Percentiles rank a stretch among this genome's conserved stretches.
These are phyloP conservation scores for Extremus antarcticus DNA, from an alignment of 495 filamentous ascomycete species.

Conservation along the genomic window DNA sequence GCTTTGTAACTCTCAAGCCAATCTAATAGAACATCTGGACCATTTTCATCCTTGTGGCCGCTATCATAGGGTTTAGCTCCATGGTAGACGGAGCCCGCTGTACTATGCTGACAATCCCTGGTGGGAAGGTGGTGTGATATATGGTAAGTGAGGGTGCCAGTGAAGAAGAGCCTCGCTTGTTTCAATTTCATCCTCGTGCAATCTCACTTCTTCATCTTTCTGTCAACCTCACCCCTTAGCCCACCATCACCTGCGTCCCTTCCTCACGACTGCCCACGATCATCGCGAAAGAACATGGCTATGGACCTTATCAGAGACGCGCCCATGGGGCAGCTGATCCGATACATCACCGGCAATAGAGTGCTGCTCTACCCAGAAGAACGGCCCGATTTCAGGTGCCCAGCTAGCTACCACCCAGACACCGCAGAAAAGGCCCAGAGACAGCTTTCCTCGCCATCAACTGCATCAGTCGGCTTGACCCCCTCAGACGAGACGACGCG, in stretches of 20 bases:
- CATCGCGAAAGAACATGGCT: constrained; percentile 10
- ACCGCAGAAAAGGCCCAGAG: constrained; percentile 15
- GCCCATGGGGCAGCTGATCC: constrained; percentile 21
- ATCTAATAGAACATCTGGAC: background rate
- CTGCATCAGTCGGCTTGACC: background rate
- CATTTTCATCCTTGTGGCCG: background rate
- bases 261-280: background rate
- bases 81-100: too few species aligned
- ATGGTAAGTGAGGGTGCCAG: too few species aligned
- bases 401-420: constrained; percentile 33
- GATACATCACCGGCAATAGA: constrained; percentile 17
- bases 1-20: background rate
- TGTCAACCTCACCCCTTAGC: background rate
- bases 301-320: constrained; percentile 23
- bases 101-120: too few species aligned
- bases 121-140: too few species aligned
- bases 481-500: background rate
- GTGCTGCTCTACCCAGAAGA: constrained; percentile 23
- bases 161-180: too few species aligned
- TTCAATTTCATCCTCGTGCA: too few species aligned
- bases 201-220: background rate
- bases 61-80: background rate
- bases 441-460: background rate
- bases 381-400: constrained; percentile 15
- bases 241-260: background rate